Evolutionary conservation across 2,329 filamentous ascomycete species (phyloP).

Genomic region (Sclerotinia glacialis): DNA sequence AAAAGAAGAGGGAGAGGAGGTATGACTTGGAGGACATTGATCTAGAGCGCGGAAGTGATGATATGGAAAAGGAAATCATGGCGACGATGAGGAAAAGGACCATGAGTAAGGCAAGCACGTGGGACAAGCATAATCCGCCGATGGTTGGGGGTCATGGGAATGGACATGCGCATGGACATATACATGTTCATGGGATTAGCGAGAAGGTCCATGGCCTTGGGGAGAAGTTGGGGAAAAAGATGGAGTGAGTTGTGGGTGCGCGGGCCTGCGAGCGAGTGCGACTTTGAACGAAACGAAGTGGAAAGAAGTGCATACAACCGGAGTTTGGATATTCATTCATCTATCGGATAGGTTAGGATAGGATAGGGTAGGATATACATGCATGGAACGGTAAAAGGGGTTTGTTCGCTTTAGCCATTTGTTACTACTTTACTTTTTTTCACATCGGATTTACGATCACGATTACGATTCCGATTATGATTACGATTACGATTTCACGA

Average conservation of each 20-base stretch:
- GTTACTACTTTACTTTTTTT: not conserved
- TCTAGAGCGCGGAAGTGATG: constrained; percentile 35
- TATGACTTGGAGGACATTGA: constrained; percentile 34
- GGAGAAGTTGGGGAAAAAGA: constrained; percentile 7
- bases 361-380: not conserved
- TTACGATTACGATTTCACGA: not conserved
- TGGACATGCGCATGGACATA: not conserved
- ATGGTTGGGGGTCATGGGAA: not conserved
- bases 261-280: not conserved
- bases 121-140: constrained; percentile 25
- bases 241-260: not conserved
- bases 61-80: constrained; percentile 37
- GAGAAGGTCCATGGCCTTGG: not conserved
- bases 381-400: not conserved
- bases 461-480: not conserved
- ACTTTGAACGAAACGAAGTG: not conserved
- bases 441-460: not conserved
- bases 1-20: constrained; percentile 29
- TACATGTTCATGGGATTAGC: not conserved
- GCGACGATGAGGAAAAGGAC: constrained; percentile 35
- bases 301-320: not conserved
- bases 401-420: not conserved
- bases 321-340: not conserved
- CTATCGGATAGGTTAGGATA: too few species aligned
- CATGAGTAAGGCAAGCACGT: constrained; percentile 35